Base-by-base conservation (phyloP, 805 yeast species). In the Candida pseudofarinosa region DNA sequence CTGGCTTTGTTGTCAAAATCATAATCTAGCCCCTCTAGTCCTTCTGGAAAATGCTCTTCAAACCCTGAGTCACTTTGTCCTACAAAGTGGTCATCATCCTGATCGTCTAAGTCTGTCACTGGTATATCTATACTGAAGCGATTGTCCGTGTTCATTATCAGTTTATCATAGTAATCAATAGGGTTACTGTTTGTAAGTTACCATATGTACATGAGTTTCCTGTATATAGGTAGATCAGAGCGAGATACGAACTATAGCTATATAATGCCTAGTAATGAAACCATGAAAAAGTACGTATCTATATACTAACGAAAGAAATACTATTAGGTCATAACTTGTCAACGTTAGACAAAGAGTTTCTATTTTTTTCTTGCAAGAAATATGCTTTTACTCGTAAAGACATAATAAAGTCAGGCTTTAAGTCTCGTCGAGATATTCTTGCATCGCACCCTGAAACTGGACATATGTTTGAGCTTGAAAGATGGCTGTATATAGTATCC, bases 361-460 rank as follows among this genome's bases (percentile, higher is more conserved):
- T 47, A 16, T 34, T 46, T 38, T 45, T 51, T 33, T 50, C 55
- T 41, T 40, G 41, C 5, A 60, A 52, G 41, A 51, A 35, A 39
- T 41, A 69, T 16, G 71, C 69, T 45, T 63, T 63, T 15, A 83
- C 76, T 44, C 91, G 58, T 14, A 81, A 46, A 3, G 56, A 52
- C 88, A 83, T 83, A 32, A 81, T 45, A 17, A 62, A 60, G 51
- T 84, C 89, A 0, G 59, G 62, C 6, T 55, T 60, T 31, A 70
- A 67, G 44, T 76, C 80, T 0, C 44, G 40, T 20, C 44, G 49
- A 1, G 49, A 45, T 7, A 82, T 47, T 3, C 40, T 44, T 3
- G 60, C 65, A 6, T 64, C 59, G 54, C 88, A 82, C 15, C 81
- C 83, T 20, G 76, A 72, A 10, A 73, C 63, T 2, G 93, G 91